Evolutionary conservation across 352 stramenopile species (phyloP).

Genomic region (Globisporangium polare): DNA sequence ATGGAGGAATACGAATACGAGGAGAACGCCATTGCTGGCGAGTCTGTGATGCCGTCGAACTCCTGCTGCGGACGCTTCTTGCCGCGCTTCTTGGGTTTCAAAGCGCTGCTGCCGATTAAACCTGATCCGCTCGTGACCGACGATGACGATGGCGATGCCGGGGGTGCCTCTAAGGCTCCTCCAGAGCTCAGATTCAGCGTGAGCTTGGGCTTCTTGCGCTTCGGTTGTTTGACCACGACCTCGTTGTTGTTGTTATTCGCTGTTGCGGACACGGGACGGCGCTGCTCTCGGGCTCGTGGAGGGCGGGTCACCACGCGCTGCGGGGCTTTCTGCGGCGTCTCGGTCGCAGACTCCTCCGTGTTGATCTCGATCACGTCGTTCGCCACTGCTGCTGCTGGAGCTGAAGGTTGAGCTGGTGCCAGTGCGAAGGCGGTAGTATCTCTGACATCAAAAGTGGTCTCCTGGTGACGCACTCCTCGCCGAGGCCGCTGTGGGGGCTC

Average conservation of each 20-base stretch:
- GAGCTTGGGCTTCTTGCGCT: constrained; percentile 14
- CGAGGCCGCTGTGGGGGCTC: not conserved
- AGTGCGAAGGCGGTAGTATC: too few relatives aligned
- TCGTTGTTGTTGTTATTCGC: not conserved
- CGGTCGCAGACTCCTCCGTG: constrained; percentile 8
- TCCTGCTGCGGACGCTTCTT: constrained; percentile 4
- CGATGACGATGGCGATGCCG: not conserved
- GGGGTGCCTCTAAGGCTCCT: not conserved
- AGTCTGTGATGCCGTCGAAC: not conserved
- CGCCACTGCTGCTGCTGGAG: not conserved
- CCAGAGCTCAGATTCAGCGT: not conserved
- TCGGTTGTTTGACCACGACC: not conserved
- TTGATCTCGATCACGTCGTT: constrained; percentile 13
- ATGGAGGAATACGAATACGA: not conserved
- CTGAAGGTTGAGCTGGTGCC: not conserved
- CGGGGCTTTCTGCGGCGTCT: constrained; percentile 7
- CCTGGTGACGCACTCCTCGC: not conserved
- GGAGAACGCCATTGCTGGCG: not conserved
- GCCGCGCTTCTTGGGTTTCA: not conserved
- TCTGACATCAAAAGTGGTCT: not conserved
- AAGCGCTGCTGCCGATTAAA: not conserved
- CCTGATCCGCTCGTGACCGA: not conserved
- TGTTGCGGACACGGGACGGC: not conserved
- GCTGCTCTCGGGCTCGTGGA: not conserved
- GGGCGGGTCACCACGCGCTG: not conserved